Percentiles rank a stretch among this genome's conserved stretches.
These are phyloP conservation scores for Trichoderma semiorbis DNA, from an alignment of 2,329 filamentous ascomycete species.

Conservation along the genomic window DNA sequence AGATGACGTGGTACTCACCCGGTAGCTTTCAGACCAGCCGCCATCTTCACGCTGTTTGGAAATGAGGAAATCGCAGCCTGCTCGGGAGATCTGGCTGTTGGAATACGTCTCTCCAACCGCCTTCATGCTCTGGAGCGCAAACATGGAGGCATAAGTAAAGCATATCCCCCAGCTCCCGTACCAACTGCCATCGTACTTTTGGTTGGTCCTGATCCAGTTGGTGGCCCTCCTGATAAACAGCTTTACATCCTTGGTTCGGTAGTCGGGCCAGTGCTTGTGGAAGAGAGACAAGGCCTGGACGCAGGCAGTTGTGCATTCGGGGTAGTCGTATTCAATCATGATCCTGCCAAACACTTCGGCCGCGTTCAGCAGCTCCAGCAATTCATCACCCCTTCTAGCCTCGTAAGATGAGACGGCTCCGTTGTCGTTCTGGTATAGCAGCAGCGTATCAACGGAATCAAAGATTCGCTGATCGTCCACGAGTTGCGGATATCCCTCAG, in stretches of 20 bases:
- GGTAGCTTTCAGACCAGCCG: slow-evolving; percentile 95
- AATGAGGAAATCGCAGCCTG: slow-evolving; percentile 81
- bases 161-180: slow-evolving; percentile 98
- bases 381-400: slow-evolving; percentile 70
- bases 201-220: slow-evolving; percentile 75
- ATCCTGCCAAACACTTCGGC: slow-evolving; percentile 95
- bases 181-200: slow-evolving; percentile 84
- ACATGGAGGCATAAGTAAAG: slow-evolving; percentile 97
- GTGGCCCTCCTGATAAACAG: slow-evolving; percentile 70
- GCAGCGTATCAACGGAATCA: slow-evolving; percentile 83
- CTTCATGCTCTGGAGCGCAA: slow-evolving; percentile 82
- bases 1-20: slow-evolving; percentile 40
- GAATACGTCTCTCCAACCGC: slow-evolving; percentile 77
- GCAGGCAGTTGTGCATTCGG: slow-evolving; percentile 93
- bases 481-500: slow-evolving; percentile 68
- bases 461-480: slow-evolving; percentile 75
- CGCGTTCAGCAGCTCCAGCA: slow-evolving; percentile 83
- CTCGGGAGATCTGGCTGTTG: slow-evolving; percentile 66
- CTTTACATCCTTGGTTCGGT: slow-evolving; percentile 72
- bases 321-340: slow-evolving; percentile 99
- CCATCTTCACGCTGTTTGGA: slow-evolving; percentile 83
- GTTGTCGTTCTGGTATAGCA: slow-evolving; percentile 84
- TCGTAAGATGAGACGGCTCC: slow-evolving; percentile 93
- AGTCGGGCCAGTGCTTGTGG: slow-evolving; percentile 73
- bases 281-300: slow-evolving; percentile 86